These are phyloP conservation scores for Phytophthora fragariae DNA, from an alignment of 352 stramenopile species.

Conservation along the genomic window DNA sequence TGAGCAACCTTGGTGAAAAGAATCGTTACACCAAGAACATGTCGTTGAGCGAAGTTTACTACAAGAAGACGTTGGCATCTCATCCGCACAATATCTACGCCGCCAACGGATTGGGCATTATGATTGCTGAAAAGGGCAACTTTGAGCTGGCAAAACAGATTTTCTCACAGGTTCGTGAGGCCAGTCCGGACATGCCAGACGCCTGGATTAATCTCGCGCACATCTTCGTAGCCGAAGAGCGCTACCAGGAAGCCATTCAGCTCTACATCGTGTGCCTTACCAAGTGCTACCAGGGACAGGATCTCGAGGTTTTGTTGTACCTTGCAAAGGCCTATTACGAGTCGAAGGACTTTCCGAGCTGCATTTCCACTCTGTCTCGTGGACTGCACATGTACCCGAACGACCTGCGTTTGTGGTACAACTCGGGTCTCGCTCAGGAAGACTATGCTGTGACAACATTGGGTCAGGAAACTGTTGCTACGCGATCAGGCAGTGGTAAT, in stretches of 20 bases:
- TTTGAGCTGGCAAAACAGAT: slow-evolving; percentile 96
- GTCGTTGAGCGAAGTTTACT: slow-evolving; percentile 94
- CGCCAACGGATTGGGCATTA: slow-evolving; percentile 97
- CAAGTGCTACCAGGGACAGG: slow-evolving; percentile 91
- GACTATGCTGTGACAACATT: slow-evolving; percentile 88
- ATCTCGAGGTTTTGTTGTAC: slow-evolving; percentile 84
- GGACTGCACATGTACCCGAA: slow-evolving; percentile 82
- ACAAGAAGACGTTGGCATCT: slow-evolving; percentile 95
- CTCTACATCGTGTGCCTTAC: slow-evolving; percentile 94
- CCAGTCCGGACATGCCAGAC: slow-evolving; percentile 95
- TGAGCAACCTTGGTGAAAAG: slow-evolving; percentile 96
- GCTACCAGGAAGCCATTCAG: slow-evolving; percentile 96
- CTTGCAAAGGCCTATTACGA: slow-evolving; percentile 92
- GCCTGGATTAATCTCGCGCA: slow-evolving; percentile 97
- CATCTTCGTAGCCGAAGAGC: slow-evolving; percentile 97
- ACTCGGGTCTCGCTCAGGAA: slow-evolving; percentile 86
- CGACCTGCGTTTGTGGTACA: slow-evolving; percentile 88
- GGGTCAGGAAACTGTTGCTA: slow-evolving; percentile 66
- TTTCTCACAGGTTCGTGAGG: slow-evolving; percentile 96
- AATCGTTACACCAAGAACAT: slow-evolving; percentile 97
- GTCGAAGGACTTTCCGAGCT: slow-evolving; percentile 90
- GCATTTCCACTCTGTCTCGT: slow-evolving; percentile 83
- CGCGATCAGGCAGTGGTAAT: slow-evolving; percentile 46
- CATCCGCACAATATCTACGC: slow-evolving; percentile 96
- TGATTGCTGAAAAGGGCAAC: slow-evolving; percentile 98